Conservation (phyloP, 192 early-diverging fungal genomes). For the Ambispora gerdemannii region DNA sequence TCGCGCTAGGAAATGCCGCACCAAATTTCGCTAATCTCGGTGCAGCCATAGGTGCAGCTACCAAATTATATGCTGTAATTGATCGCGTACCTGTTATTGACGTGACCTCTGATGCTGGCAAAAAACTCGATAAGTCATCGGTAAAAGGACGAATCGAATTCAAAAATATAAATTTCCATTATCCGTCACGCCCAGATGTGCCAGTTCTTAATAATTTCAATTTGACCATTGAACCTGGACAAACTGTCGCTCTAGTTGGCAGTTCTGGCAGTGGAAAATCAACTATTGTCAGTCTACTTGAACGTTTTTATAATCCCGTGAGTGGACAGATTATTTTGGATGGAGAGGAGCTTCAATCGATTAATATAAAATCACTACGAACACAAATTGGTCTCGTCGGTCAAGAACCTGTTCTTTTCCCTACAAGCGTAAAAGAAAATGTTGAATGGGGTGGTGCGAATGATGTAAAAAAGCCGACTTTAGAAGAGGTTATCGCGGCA, state of each 20-base stretch:
- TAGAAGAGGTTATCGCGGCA: constrained; percentile 66
- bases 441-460: constrained; percentile 60
- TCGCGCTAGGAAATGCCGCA: constrained; percentile 66
- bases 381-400: constrained; percentile 80
- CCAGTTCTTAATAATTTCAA: constrained; percentile 66
- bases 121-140: constrained; percentile 26
- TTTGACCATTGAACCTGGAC: constrained; percentile 64
- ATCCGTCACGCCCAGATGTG: constrained; percentile 83
- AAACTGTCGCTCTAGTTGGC: constrained; percentile 88
- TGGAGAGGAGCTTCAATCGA: constrained; percentile 64
- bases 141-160: constrained; percentile 69
- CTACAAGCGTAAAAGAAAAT: constrained; percentile 73
- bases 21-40: constrained; percentile 69
- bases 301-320: constrained; percentile 79
- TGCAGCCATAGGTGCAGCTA: constrained; percentile 72
- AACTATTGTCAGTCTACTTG: constrained; percentile 74
- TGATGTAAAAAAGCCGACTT: constrained; percentile 52
- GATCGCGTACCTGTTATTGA: constrained; percentile 79
- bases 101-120: constrained; percentile 25
- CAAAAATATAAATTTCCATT: constrained; percentile 70
- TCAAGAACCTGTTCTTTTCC: constrained; percentile 90
- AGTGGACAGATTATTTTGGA: constrained; percentile 64
- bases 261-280: constrained; percentile 81
- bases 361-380: constrained; percentile 77
- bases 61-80: constrained; percentile 71